These are phyloP conservation scores for Metschnikowia baotianmanensis DNA, from an alignment of 805 yeast genomes.

Conservation along the genomic window DNA sequence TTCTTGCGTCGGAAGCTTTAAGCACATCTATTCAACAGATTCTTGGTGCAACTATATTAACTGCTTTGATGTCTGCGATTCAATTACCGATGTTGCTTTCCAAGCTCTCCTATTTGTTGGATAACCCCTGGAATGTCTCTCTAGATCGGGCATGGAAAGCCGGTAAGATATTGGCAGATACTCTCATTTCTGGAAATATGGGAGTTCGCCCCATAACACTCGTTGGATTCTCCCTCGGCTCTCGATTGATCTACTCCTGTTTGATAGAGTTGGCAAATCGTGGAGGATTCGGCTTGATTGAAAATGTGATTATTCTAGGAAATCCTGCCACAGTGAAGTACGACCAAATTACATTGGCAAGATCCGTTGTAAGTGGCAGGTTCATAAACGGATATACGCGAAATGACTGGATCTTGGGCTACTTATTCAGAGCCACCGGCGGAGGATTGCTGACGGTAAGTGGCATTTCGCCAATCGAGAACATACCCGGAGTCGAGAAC, in stretches of 20 bases:
- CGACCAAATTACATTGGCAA: conserved; percentile 74
- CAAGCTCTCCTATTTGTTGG: conserved; percentile 82
- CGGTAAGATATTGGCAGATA: conserved; percentile 87
- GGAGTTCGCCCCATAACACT: conserved; percentile 91
- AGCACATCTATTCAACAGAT: conserved; percentile 94
- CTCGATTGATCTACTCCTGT: conserved; percentile 89
- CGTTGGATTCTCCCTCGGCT: conserved; percentile 92
- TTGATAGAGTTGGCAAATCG: conserved; percentile 77
- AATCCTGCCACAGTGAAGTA: conserved; percentile 77
- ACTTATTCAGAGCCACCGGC: conserved; percentile 89
- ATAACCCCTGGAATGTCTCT: conserved; percentile 98
- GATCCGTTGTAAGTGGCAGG: conserved; percentile 85
- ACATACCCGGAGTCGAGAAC: conserved; percentile 68
- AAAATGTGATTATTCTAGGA: conserved; percentile 85
- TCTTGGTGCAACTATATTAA: conserved; percentile 83
- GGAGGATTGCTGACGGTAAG: conserved; percentile 93
- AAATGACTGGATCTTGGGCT: conserved; percentile 95
- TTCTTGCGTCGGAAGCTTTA: conserved; percentile 89
- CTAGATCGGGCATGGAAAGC: conserved; percentile 97
- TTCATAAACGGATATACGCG: conserved; percentile 88
- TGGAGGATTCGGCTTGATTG: conserved; percentile 85
- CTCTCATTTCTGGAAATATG: conserved; percentile 77
- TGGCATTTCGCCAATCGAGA: conserved; percentile 76
- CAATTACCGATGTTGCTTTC: conserved; percentile 91
- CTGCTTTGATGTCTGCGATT: conserved; percentile 88